Percentiles rank a stretch among this genome's conserved stretches.
These are phyloP conservation scores for Claviceps paspali DNA, from an alignment of 2,329 filamentous ascomycete species.

Conservation along the genomic window DNA sequence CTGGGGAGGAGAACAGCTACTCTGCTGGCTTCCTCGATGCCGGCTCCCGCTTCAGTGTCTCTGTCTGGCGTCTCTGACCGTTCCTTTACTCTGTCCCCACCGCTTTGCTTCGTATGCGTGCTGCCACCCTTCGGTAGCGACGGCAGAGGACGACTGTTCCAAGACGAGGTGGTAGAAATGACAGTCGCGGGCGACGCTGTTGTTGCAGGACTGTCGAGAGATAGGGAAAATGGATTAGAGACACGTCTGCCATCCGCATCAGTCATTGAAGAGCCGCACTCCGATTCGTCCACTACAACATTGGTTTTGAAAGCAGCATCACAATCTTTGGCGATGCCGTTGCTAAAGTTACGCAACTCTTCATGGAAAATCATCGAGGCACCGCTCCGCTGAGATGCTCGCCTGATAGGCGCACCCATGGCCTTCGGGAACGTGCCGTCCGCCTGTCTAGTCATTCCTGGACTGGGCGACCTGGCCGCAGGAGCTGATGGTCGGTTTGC, in stretches of 20 bases:
- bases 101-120: constrained; percentile 8
- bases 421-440: constrained; percentile 14
- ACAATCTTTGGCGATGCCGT: constrained; percentile 74
- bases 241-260: constrained; percentile 18
- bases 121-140: constrained; percentile 25
- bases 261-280: constrained; percentile 16
- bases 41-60: constrained; percentile 9
- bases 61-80: constrained; percentile 14
- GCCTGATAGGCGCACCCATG: constrained; percentile 8
- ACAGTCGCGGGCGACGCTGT: constrained; percentile 14
- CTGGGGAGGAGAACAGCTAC: constrained; percentile 17
- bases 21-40: constrained; percentile 13
- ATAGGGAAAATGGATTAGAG: constrained; percentile 28
- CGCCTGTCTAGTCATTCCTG: constrained; percentile 14
- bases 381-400: constrained; percentile 9
- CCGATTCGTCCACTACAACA: constrained; percentile 25
- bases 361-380: constrained; percentile 38
- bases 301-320: constrained; percentile 80
- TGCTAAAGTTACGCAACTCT: constrained; percentile 70
- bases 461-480: constrained; percentile 13
- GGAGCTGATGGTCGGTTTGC: constrained; percentile 10
- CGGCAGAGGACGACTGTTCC: constrained; percentile 35
- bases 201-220: constrained; percentile 18
- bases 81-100: constrained; percentile 9
- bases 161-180: constrained; percentile 18